Evolutionary conservation across 345 rosid species (phyloP), one percentile per base, ranked within the genome.

Genomic region (Populus deltoides): DNA sequence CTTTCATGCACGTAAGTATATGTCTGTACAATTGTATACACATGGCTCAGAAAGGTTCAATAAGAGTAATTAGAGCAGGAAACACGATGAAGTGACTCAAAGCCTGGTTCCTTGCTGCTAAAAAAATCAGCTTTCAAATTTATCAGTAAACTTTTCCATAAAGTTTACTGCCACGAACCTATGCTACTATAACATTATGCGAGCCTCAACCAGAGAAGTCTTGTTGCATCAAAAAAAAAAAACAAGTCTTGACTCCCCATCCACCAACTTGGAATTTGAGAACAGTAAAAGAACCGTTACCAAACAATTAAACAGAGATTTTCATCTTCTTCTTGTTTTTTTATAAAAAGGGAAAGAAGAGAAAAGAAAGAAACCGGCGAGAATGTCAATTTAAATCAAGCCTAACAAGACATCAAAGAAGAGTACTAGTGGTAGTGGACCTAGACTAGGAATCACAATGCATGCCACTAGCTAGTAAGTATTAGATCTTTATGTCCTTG

Each of bases 61-160:
- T 18, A 27, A 35, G 13, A 57, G 81, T 43, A 61, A 66, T n/a
- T 53, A 12, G 24, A 55, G 36, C 51, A 45, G 75, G 66, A 70
- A 47, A 74, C 75, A 61, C 66, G 20, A 24, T 43, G 77, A 69
- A 47, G 66, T 35, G 75, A 75, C 77, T 70, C 53, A 75, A 80
- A 75, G 82, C 75, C 78, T 80, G 78, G 31, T 66, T 51, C 33
- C 51, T 16, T 18, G 41, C 68, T 62, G 66, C 71, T 62, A n/a
- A 4, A 62, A 29, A 15, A 15, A 13, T 27, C 68, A 43, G 31
- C 71, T 49, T 80, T 61, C 71, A 45, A 63, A 39, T 66, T 78
- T 72, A 17, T 5, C 70, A 13, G 78, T 59, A 7, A 25, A 67
- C 20, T 41, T 41, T 69, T 78, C 45, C 36, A 22, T 79, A 66